Conservation (phyloP, 306 rosid genomes). For the Carpinus fangiana region DNA sequence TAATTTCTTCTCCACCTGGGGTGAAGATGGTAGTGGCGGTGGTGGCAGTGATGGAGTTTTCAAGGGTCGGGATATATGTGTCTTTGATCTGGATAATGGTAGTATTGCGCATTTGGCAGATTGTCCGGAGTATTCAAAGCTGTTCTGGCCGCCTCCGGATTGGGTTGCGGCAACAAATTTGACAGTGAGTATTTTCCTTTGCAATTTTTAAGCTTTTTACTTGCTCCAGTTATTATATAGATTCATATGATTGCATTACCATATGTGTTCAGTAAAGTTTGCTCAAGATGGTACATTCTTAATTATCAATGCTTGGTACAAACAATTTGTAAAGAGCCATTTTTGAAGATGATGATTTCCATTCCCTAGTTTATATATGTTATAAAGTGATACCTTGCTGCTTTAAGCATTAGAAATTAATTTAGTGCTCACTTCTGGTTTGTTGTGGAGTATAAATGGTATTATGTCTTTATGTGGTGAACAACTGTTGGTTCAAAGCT, state of each 20-base stretch:
- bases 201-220: not conserved
- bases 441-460: too few species aligned
- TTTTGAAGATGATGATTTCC: not conserved
- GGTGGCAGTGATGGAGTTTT: conserved; percentile 11
- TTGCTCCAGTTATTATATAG: not conserved
- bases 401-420: not conserved
- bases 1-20: conserved; percentile 32
- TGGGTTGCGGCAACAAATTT: conserved; percentile 41
- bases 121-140: conserved; percentile 44
- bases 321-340: not conserved
- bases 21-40: conserved; percentile 27
- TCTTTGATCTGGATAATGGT: conserved; percentile 50
- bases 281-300: not conserved
- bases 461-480: too few species aligned
- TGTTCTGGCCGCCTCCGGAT: conserved; percentile 79
- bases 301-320: not conserved
- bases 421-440: too few species aligned
- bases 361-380: not conserved
- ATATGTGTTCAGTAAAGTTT: not conserved
- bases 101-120: conserved; percentile 46
- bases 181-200: conserved; percentile 34
- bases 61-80: conserved; percentile 47
- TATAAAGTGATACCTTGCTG: not conserved
- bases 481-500: too few species aligned
- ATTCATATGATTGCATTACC: not conserved